A percentile compares a stretch with the other conserved stretches of the same genome.
Conservation (phyloP, 2,329 filamentous ascomycete genomes). For the Geosmithia putterillii region DNA sequence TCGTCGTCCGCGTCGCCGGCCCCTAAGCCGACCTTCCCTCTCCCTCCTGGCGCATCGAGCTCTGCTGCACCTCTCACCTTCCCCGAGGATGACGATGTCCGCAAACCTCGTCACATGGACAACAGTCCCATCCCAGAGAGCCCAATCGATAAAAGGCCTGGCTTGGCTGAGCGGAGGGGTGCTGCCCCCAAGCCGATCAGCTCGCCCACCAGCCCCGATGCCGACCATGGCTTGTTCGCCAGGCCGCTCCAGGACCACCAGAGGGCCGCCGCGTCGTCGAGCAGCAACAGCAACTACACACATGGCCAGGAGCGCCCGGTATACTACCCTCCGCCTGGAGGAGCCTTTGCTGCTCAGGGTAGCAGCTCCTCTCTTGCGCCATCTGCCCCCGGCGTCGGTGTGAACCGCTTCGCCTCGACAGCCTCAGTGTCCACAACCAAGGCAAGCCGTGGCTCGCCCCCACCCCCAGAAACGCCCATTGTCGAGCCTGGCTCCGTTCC, state of each 20-base stretch:
- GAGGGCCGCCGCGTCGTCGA: conserved; percentile 23
- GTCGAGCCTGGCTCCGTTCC: conserved; percentile 59
- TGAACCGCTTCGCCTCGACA: conserved; percentile 61
- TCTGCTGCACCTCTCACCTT: conserved; percentile 58
- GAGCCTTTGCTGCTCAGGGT: conserved; percentile 7
- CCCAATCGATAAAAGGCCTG: conserved; percentile 45
- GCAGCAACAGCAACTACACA: conserved; percentile 28
- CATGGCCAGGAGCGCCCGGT: conserved; percentile 35
- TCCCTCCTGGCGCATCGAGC: conserved; percentile 58
- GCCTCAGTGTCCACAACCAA: conserved; percentile 89
- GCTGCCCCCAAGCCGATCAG: conserved; percentile 73
- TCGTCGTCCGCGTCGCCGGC: conserved; percentile 21
- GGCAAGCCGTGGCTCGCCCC: conserved; percentile 83
- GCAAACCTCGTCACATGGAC: conserved; percentile 34
- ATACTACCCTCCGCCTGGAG: conserved; percentile 47
- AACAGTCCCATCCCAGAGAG: conserved; percentile 42
- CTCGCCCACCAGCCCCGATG: conserved; percentile 66
- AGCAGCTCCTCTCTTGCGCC: background rate
- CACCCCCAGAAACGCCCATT: conserved; percentile 85
- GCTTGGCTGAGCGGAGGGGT: conserved; percentile 70
- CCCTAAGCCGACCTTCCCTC: conserved; percentile 48
- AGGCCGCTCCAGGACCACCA: conserved; percentile 38
- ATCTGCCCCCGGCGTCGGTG: conserved; percentile 13
- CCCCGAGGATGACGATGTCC: conserved; percentile 54
- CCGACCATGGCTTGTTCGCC: conserved; percentile 71